Percentiles rank a stretch among this genome's conserved stretches.
Conservation (phyloP, 2,329 filamentous ascomycete species). For the Penicillium verrucosum region DNA sequence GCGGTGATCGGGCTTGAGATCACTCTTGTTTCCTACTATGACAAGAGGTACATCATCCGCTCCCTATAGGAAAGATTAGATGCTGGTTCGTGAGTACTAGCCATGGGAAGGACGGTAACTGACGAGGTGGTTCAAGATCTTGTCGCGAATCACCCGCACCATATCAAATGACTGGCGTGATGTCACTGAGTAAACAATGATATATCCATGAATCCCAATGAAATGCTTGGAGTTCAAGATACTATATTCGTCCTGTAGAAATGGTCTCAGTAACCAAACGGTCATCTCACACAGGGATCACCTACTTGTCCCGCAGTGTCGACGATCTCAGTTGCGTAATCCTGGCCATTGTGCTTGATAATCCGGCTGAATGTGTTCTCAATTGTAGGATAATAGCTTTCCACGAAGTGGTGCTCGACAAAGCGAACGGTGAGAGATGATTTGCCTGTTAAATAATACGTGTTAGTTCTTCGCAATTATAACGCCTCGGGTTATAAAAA, state of each 20-base stretch:
- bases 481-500: neutral
- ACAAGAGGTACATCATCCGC: conserved; percentile 90
- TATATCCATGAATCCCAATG: conserved; percentile 97
- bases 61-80: conserved; percentile 55
- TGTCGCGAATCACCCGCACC: conserved; percentile 92
- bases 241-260: conserved; percentile 84
- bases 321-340: conserved; percentile 94
- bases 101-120: conserved; percentile 27
- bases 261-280: conserved; percentile 16
- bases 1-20: conserved; percentile 86
- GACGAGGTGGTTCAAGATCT: conserved; percentile 94
- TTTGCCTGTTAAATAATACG: conserved; percentile 66
- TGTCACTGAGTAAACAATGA: conserved; percentile 97
- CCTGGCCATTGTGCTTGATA: conserved; percentile 88
- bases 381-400: conserved; percentile 98
- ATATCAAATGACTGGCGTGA: conserved; percentile 95
- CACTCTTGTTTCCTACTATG: conserved; percentile 95
- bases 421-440: conserved; percentile 95
- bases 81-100: neutral
- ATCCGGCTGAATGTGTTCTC: conserved; percentile 98
- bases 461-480: conserved; percentile 1
- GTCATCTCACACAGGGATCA: conserved; percentile 4
- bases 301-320: conserved; percentile 91
- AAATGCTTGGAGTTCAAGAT: conserved; percentile 98
- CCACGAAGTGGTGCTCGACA: conserved; percentile 96